phyloP scores from a whole-genome alignment of 192 early-diverging fungal genomes.

The Umbelopsis vinacea region DNA sequence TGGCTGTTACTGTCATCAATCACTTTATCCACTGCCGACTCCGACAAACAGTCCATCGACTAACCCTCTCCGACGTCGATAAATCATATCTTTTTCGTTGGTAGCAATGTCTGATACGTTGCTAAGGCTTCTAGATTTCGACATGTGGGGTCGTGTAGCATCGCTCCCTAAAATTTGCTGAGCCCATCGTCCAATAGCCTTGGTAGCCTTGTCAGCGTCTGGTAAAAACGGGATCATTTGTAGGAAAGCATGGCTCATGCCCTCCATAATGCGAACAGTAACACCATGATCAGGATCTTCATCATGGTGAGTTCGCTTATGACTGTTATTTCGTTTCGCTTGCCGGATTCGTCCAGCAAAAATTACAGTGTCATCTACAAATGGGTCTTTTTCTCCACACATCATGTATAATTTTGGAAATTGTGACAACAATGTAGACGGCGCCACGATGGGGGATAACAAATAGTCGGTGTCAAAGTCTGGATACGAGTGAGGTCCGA shows the following conservation, averaged over 20 bases:
- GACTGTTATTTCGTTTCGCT: slow-evolving; percentile 72
- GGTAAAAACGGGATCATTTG: slow-evolving; percentile 78
- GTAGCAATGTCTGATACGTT: slow-evolving; percentile 41
- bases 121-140: slow-evolving; percentile 16
- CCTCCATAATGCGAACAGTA: slow-evolving; percentile 73
- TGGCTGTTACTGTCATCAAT: no score
- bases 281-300: slow-evolving; percentile 51
- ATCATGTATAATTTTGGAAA: slow-evolving; percentile 93
- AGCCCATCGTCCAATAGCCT: slow-evolving; percentile 48
- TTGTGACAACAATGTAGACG: slow-evolving; percentile 80
- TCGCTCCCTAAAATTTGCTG: slow-evolving; percentile 25
- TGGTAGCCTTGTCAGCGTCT: slow-evolving; percentile 59
- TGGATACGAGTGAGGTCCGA: slow-evolving; percentile 78
- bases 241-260: slow-evolving; percentile 66
- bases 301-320: slow-evolving; percentile 31
- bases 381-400: slow-evolving; percentile 95
- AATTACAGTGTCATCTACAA: slow-evolving; percentile 95
- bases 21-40: not conserved
- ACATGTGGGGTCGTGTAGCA: not conserved
- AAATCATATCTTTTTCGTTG: slow-evolving; percentile 42
- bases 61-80: slow-evolving; percentile 33
- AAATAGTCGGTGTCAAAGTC: slow-evolving; percentile 85
- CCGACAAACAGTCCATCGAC: slow-evolving; percentile 33
- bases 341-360: slow-evolving; percentile 85
- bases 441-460: slow-evolving; percentile 84